Percentiles rank a stretch among this genome's conserved stretches.
phyloP scores from a whole-genome alignment of 306 rosid species.

The Arachis hypogaea region DNA sequence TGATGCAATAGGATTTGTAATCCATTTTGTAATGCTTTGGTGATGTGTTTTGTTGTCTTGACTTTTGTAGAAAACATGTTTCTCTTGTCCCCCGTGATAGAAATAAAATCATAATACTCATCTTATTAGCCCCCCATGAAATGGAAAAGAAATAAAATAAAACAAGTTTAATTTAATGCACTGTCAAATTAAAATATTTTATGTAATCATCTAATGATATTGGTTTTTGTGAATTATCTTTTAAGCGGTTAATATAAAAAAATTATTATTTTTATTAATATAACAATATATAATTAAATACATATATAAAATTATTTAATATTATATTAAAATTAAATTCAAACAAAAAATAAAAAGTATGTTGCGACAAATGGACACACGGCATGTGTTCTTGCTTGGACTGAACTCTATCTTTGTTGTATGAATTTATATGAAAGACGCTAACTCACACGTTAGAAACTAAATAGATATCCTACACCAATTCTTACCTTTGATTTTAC shows the following conservation, averaged over 20 bases:
- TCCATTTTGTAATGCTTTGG: constrained; percentile 23
- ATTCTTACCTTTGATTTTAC: too few relatives aligned
- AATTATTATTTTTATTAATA: too few relatives aligned
- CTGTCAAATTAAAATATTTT: too few relatives aligned
- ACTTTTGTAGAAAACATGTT: constrained; percentile 29
- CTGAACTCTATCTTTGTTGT: background rate
- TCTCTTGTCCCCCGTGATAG: constrained; percentile 44
- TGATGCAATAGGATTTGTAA: background rate
- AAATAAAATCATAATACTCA: background rate
- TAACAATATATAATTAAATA: too few relatives aligned
- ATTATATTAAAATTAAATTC: too few relatives aligned
- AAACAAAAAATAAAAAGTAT: too few relatives aligned
- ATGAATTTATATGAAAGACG: background rate
- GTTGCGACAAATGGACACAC: background rate
- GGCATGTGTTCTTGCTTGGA: constrained; percentile 7
- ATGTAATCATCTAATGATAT: too few relatives aligned
- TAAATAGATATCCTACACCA: too few relatives aligned
- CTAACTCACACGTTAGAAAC: background rate
- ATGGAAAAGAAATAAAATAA: background rate
- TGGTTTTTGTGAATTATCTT: too few relatives aligned
- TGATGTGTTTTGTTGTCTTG: constrained; percentile 15
- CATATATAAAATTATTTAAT: too few relatives aligned
- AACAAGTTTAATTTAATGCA: too few relatives aligned
- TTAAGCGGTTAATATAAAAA: too few relatives aligned
- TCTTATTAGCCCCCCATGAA: constrained; percentile 40